These are phyloP conservation scores for Plasmodium gaboni DNA, from an alignment of 169 alveolate genomes.

Conservation along the genomic window DNA sequence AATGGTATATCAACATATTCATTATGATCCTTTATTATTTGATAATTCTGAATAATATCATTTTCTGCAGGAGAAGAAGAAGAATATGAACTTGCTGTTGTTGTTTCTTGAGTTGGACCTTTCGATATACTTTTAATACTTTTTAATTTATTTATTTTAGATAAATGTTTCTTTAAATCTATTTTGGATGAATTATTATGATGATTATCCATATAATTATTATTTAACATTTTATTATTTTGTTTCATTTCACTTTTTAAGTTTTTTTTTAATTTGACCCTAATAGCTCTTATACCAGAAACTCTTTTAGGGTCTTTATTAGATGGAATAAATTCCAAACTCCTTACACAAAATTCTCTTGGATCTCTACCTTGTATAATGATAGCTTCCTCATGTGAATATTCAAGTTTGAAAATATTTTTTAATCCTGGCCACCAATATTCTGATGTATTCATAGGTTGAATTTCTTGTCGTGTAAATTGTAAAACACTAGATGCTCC, in stretches of 20 bases:
- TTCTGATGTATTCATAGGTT: conserved; percentile 49
- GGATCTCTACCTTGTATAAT: conserved; percentile 84
- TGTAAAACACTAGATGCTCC: conserved; percentile 84
- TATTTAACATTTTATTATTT: neutral
- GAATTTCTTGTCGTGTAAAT: conserved; percentile 79
- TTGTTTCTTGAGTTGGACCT: conserved; percentile 1
- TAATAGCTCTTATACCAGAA: conserved; percentile 77
- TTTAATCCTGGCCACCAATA: conserved; percentile 77
- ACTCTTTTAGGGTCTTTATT: conserved; percentile 79
- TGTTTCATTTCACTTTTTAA: neutral
- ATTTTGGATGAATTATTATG: neutral
- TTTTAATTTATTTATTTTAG: conserved; percentile 14
- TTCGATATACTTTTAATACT: neutral
- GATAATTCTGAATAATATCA: conserved; percentile 39
- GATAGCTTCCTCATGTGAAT: conserved; percentile 81
- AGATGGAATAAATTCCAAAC: conserved; percentile 79
- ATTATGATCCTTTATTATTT: conserved; percentile 11
- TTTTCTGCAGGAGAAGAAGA: conserved; percentile 11
- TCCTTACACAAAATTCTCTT: conserved; percentile 78
- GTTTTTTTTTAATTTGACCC: conserved; percentile 56
- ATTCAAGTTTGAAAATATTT: conserved; percentile 77
- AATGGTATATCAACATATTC: conserved; percentile 78
- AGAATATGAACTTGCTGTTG: conserved; percentile 24
- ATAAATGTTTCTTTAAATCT: conserved; percentile 2
- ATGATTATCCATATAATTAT: neutral